Conservation (phyloP, 768 basidiomycete species). For the Fibroporia radiculosa region DNA sequence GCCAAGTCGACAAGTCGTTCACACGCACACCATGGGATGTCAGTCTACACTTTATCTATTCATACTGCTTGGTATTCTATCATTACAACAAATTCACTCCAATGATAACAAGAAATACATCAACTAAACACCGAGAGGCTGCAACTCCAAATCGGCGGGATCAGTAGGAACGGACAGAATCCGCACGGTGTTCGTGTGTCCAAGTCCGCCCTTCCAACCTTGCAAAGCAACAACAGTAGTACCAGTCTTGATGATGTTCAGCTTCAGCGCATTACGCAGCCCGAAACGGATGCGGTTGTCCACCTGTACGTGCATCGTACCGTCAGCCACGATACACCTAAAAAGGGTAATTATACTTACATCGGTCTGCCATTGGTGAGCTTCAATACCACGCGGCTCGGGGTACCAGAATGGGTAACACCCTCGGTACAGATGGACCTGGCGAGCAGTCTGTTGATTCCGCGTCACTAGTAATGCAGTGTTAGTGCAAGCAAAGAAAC, state of each 20-base stretch:
- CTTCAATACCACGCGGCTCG: conserved; percentile 83
- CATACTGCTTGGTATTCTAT: conserved; percentile 6
- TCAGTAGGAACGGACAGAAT: conserved; percentile 81
- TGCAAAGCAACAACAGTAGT: conserved; percentile 91
- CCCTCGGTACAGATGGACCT: conserved; percentile 94
- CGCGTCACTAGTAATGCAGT: conserved; percentile 64
- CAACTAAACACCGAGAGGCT: conserved; percentile 39
- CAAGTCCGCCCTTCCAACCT: conserved; percentile 98
- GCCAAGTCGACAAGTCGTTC: conserved; percentile 10
- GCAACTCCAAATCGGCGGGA: conserved; percentile 65
- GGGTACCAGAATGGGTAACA: conserved; percentile 97
- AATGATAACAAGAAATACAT: background rate
- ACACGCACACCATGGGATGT: too few species aligned
- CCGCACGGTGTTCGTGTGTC: conserved; percentile 89
- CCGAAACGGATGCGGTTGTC: conserved; percentile 89
- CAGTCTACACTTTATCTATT: background rate
- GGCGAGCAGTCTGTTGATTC: conserved; percentile 90
- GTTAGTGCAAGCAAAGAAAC: background rate
- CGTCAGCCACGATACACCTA: too few species aligned
- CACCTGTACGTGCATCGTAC: conserved; percentile 31
- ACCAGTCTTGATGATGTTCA: conserved; percentile 85
- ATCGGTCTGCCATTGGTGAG: conserved; percentile 95
- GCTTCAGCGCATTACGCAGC: conserved; percentile 68
- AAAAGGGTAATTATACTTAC: conserved; percentile 40
- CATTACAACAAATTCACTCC: conserved; percentile 2